Conservation (phyloP, 371 early-diverging fungal species). For the Amoeboaphelidium protococcarum region DNA sequence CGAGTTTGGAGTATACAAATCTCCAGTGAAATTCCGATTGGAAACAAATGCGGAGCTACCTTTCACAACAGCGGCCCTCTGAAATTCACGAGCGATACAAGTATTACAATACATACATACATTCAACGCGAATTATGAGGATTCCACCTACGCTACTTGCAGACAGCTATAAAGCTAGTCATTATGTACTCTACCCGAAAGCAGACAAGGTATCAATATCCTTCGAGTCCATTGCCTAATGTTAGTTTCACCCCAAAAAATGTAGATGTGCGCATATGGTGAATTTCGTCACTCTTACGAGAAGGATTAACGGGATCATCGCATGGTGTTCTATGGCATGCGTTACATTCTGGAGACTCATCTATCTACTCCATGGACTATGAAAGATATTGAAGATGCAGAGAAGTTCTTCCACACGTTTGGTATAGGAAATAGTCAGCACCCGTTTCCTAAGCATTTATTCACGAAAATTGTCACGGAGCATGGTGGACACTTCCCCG, state of each 20-base stretch:
- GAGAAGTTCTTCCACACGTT: slow-evolving; percentile 37
- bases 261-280: slow-evolving; percentile 41
- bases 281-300: slow-evolving; percentile 38
- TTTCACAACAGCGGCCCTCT: too few species aligned
- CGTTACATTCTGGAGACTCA: slow-evolving; percentile 45
- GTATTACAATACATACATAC: too few species aligned
- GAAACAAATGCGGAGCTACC: too few species aligned
- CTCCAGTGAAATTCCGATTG: too few species aligned
- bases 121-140: slow-evolving; percentile 3
- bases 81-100: too few species aligned
- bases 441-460: slow-evolving; percentile 43
- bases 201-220: slow-evolving; percentile 16
- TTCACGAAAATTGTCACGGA: slow-evolving; percentile 39
- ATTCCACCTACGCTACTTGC: slow-evolving; percentile 28
- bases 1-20: too few species aligned
- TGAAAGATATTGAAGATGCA: slow-evolving; percentile 27
- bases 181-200: slow-evolving; percentile 32
- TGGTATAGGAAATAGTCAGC: slow-evolving; percentile 24
- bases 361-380: slow-evolving; percentile 27
- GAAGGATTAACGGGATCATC: slow-evolving; percentile 27
- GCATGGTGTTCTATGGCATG: slow-evolving; percentile 52
- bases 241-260: neutral
- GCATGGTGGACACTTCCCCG: slow-evolving; percentile 48
- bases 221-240: neutral
- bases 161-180: slow-evolving; percentile 56